A percentile compares a stretch with the other conserved stretches of the same genome.
These are phyloP conservation scores for Lactarius hatsudake DNA, from an alignment of 768 basidiomycete genomes.

Conservation along the genomic window DNA sequence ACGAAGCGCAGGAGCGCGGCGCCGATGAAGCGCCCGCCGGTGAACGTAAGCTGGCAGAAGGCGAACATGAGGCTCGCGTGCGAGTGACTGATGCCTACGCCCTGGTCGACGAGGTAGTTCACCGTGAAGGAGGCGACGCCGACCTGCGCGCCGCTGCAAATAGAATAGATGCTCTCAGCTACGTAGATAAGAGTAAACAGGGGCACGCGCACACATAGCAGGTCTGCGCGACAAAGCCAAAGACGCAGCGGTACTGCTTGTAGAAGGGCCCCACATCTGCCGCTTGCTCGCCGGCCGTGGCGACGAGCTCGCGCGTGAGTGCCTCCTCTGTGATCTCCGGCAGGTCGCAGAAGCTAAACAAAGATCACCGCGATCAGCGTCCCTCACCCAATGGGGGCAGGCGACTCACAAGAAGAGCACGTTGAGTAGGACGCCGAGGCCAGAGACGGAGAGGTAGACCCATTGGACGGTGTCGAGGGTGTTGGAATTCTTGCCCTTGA, in stretches of 20 bases:
- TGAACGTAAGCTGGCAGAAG: conserved; percentile 69
- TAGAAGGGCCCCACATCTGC: conserved; percentile 54
- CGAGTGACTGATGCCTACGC: conserved; percentile 49
- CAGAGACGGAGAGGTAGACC: conserved; percentile 65
- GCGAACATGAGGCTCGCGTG: conserved; percentile 65
- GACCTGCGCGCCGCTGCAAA: conserved; percentile 56
- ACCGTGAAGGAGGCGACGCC: conserved; percentile 65
- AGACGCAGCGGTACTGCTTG: conserved; percentile 67
- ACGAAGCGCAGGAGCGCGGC: conserved; percentile 58
- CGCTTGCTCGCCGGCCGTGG: conserved; percentile 37
- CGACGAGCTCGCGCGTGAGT: conserved; percentile 48
- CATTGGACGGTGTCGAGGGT: conserved; percentile 68
- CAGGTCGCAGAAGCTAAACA: conserved; percentile 55
- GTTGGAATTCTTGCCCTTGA: conserved; percentile 58
- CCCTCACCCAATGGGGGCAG: conserved; percentile 3
- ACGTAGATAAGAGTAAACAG: background rate
- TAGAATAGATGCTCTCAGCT: background rate
- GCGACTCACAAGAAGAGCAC: conserved; percentile 56
- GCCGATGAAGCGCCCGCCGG: conserved; percentile 60
- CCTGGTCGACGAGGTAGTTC: conserved; percentile 66
- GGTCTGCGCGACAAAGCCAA: conserved; percentile 73
- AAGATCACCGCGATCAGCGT: background rate
- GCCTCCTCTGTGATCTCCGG: conserved; percentile 72
- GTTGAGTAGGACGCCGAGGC: conserved; percentile 60
- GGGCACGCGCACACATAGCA: conserved; percentile 50